Base-by-base conservation (phyloP, 2,329 filamentous ascomycete species). In the Hypoxylon sp. region DNA sequence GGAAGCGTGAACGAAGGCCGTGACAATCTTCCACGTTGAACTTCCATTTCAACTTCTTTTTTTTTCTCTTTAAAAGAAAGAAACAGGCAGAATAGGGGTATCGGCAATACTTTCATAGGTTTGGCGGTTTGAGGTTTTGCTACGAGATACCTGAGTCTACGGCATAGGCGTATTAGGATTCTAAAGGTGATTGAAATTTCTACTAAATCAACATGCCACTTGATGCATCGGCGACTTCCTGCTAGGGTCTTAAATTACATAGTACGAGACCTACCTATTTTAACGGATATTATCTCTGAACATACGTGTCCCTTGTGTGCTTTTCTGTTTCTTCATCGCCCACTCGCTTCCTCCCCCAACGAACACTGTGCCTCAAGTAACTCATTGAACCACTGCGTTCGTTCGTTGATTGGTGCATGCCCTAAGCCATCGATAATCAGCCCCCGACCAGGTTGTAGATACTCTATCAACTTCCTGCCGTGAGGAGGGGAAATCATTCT, bases 401-500 rank as follows among this genome's bases (percentile, higher is more conserved):
- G 86, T 83, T 97, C 93, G 74, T 92, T 86, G 5, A 92, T 85
- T 26, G 94, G 84, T 37, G 91, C 92, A 79, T 97, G 94, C 0
- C 93, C 93, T 79, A 90, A 86, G 0, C 87, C 91, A 69, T 93
- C 88, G n/a, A 90, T 84, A 26, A 93, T 86, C 46, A 87, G 78
- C 35, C 86, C 87, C 66, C 83, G 85, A 2, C 83, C 89, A 1
- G 93, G 92, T 71, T 84, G 67, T 26, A 97, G 75, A 48, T 87
- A 86, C 55, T 88, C 84, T 63, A 92, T 88, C 71, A 97, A 79
- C 78, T 91, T 87, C 75, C 88, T 81, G 0, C 88, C 93, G 76
- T 96, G 92, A 5, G 85, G 85, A 52, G 90, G 84, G 3, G 87
- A 88, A 72, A 97, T 91, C 91, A 97, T 94, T n/a, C 84, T 83